Base-by-base conservation (phyloP, 1,284 basidiomycete species). In the Meira nashicola region DNA sequence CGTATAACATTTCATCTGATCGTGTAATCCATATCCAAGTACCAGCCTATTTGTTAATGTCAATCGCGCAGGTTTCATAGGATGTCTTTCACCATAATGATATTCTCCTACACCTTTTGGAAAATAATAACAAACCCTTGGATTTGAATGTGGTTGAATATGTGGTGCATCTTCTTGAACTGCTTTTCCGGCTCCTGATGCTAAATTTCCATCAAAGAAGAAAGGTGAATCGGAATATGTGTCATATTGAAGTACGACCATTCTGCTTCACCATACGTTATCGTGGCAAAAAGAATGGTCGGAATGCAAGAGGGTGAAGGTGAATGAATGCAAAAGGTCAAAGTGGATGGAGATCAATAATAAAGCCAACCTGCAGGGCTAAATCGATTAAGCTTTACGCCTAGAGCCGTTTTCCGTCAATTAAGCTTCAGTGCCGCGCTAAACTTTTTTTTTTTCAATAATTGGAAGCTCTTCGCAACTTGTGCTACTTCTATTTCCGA, bases 21-120 rank as follows among this genome's bases (percentile, higher is more conserved):
- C 89, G 81, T 98, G 92, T 17, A 99, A 82, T 2, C 92, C 94
- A 73, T 98, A 99, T 0, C 92, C 94, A 76, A 95, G 85, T 5
- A 98, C 94, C 47, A 99, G 84, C 5, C 92, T 87, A 72, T 98
- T 98, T 7, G 94, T 97, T 52, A 99, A 80, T 2, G 92, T 93
- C 10, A 98, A 81, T 14, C 95, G 85, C 65, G 96, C 92, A 1
- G 94, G 94, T 77, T 97, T 95, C 94, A 98, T 98, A 2, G 94
- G 95, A 82, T 98, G 94, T 48, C 89, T 84, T 84, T 96, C 92
- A 89, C 93, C 76, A 23, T 75, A 76, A 65, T 76, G 72, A 51
- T 64, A 65, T 70, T 91, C 88, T 1, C 95, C 95, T 2, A 97
- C 90, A 56, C 89, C 89, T 78, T 89, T 88, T 0, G 94, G 90